Evolutionary conservation across 345 rosid genomes (phyloP).

Genomic region (Cardiospermum halicacabum): DNA sequence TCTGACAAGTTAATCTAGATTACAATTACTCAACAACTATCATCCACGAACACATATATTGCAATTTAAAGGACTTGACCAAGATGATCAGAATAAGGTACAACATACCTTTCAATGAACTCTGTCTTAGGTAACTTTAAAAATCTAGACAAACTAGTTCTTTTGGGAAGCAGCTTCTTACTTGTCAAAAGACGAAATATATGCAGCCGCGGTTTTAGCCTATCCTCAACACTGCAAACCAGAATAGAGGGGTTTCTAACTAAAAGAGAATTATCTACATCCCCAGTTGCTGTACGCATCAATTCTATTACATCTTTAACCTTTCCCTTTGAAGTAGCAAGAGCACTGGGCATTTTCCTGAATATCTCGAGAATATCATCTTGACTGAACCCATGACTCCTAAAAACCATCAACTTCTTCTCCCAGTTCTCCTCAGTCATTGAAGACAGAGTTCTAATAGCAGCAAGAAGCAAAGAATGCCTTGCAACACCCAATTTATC

Average conservation of each 20-base stretch:
- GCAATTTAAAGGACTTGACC: neutral
- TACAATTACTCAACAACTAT: neutral
- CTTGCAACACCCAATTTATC: slow-evolving; percentile 32
- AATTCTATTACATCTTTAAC: slow-evolving; percentile 13
- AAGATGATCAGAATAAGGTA: slow-evolving; percentile 21
- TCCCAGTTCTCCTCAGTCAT: slow-evolving; percentile 30
- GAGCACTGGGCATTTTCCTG: slow-evolving; percentile 28
- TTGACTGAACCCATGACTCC: slow-evolving; percentile 28
- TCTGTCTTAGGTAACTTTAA: slow-evolving; percentile 7
- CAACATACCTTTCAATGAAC: slow-evolving; percentile 20
- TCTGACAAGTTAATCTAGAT: neutral
- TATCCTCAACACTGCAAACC: slow-evolving; percentile 22
- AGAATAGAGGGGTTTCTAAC: slow-evolving; percentile 23
- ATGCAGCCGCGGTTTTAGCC: slow-evolving; percentile 24
- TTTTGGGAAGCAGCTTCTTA: slow-evolving; percentile 22
- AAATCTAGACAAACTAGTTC: slow-evolving; percentile 13
- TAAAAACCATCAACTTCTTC: slow-evolving; percentile 24
- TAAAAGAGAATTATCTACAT: slow-evolving; percentile 17
- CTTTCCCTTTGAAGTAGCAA: slow-evolving; percentile 28
- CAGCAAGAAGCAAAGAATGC: slow-evolving; percentile 26
- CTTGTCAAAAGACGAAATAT: slow-evolving; percentile 24
- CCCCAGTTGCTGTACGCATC: slow-evolving; percentile 4
- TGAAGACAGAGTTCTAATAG: slow-evolving; percentile 24
- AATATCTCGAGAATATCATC: slow-evolving; percentile 19
- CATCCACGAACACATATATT: neutral